These are phyloP conservation scores for Jamesozyma piceae DNA, from an alignment of 805 yeast species.

Conservation along the genomic window DNA sequence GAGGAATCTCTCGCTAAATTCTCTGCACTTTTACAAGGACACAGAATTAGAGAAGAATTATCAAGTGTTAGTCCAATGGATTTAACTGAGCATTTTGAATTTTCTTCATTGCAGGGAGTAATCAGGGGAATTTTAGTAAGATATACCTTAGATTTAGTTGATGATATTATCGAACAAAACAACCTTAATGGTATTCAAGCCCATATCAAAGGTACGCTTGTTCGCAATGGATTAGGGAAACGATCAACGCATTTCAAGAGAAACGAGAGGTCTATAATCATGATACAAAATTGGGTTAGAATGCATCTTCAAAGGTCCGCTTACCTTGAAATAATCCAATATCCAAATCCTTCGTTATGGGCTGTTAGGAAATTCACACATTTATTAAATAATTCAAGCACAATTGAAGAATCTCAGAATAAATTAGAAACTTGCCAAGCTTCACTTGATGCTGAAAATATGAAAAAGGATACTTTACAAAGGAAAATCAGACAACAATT, in stretches of 20 bases:
- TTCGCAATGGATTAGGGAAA: slow-evolving; percentile 32
- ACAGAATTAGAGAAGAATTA: slow-evolving; percentile 2
- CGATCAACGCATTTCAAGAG: slow-evolving; percentile 41
- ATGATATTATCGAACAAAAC: slow-evolving; percentile 44
- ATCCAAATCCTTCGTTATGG: slow-evolving; percentile 66
- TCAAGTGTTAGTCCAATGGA: not conserved
- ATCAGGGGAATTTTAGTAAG: slow-evolving; percentile 58
- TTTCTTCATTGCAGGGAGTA: slow-evolving; percentile 44
- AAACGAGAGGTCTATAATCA: slow-evolving; percentile 52
- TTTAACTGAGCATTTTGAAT: slow-evolving; percentile 8
- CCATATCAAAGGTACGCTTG: slow-evolving; percentile 37
- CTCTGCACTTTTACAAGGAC: slow-evolving; percentile 12
- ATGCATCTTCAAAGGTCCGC: slow-evolving; percentile 62
- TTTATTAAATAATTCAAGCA: slow-evolving; percentile 60
- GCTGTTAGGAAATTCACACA: slow-evolving; percentile 71
- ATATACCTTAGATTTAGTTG: slow-evolving; percentile 43
- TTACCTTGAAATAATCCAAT: slow-evolving; percentile 59
- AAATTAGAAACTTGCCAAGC: slow-evolving; percentile 59
- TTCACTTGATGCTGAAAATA: slow-evolving; percentile 58
- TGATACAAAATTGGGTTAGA: slow-evolving; percentile 66
- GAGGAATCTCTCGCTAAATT: slow-evolving; percentile 3
- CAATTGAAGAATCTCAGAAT: slow-evolving; percentile 68
- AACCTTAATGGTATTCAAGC: slow-evolving; percentile 43
- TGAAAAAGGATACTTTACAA: slow-evolving; percentile 62
- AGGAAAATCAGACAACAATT: slow-evolving; percentile 66